These are phyloP conservation scores for Solanum commersonii DNA, from an alignment of 257 asterid genomes.

Conservation along the genomic window DNA sequence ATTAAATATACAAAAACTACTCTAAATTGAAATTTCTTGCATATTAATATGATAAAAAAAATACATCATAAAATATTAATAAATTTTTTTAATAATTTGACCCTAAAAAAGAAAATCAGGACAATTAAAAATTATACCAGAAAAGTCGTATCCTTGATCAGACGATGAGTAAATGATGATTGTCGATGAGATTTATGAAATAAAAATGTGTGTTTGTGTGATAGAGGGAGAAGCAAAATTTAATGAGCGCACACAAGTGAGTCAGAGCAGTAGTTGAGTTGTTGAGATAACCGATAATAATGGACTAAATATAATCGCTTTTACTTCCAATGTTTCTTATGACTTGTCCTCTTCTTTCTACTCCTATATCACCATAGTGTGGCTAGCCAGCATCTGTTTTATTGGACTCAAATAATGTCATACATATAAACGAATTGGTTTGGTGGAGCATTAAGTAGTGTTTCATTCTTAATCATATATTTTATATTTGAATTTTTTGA, in stretches of 20 bases:
- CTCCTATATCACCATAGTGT: background rate
- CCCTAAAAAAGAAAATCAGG: rapidly evolving
- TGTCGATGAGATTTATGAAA: background rate
- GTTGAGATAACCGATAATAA: background rate
- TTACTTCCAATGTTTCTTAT: background rate
- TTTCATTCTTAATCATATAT: too few species aligned
- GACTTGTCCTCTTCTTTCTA: background rate
- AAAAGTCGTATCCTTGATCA: too few species aligned
- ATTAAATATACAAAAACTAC: too few species aligned
- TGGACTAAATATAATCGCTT: background rate
- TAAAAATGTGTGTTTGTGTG: background rate
- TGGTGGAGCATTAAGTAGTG: too few species aligned
- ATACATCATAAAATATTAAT: rapidly evolving
- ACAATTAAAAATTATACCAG: too few species aligned
- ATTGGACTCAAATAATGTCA: background rate
- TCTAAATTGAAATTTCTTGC: too few species aligned
- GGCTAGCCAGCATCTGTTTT: background rate
- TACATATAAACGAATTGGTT: too few species aligned
- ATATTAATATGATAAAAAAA: too few species aligned
- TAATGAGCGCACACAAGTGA: background rate
- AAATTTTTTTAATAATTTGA: rapidly evolving
- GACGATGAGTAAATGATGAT: background rate
- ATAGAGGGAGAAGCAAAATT: background rate
- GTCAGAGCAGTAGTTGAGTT: background rate
- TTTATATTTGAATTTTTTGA: too few species aligned